A percentile compares a stretch with the other conserved stretches of the same genome.
Conservation (phyloP, 148 eudicot species). For the Chenopodium album region DNA sequence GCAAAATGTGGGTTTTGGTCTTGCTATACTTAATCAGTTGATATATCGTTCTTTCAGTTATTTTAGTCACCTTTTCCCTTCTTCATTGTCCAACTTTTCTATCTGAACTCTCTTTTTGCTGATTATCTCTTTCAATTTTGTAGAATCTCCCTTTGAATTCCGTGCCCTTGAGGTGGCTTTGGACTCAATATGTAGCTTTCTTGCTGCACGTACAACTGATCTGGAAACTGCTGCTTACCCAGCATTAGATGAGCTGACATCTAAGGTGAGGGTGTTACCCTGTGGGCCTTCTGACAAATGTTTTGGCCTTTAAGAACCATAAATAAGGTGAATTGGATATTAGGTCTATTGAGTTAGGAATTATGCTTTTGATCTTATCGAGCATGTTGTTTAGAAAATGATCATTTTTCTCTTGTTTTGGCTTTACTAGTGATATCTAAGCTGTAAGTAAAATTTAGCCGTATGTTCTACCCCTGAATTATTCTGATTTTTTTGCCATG, state of each 20-base stretch:
- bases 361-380: too few species aligned
- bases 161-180: constrained; percentile 78
- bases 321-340: not conserved
- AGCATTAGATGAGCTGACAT: constrained; percentile 72
- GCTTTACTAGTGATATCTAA: too few species aligned
- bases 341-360: not conserved
- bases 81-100: not conserved
- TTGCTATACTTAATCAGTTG: not conserved
- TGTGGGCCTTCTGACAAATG: not conserved
- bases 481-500: too few species aligned
- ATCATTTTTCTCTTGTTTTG: too few species aligned
- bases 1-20: not conserved
- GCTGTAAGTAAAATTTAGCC: too few species aligned
- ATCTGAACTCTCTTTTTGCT: constrained; percentile 1
- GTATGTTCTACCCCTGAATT: too few species aligned
- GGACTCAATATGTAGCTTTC: constrained; percentile 78
- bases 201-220: constrained; percentile 79
- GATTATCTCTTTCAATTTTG: constrained; percentile 5
- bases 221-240: constrained; percentile 75
- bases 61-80: not conserved
- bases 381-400: not conserved
- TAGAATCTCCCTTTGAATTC: constrained; percentile 76
- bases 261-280: constrained; percentile 40
- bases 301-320: not conserved
- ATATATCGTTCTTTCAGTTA: not conserved